Evolutionary conservation across 345 rosid genomes (phyloP), one percentile per base, ranked within the genome.

Genomic region (Salix koriyanagi): DNA sequence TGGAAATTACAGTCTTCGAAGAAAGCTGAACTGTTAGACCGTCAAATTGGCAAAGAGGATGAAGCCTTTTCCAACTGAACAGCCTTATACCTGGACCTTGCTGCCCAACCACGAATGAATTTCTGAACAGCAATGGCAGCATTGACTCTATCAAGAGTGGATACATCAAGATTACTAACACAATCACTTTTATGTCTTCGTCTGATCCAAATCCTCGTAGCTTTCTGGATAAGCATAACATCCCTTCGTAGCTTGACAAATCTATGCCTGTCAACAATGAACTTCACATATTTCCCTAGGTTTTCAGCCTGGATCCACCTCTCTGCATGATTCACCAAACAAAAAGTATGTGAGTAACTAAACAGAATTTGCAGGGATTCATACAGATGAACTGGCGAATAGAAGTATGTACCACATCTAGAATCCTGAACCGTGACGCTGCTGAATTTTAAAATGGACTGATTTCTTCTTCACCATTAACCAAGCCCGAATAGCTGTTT

Each of bases 401-500:
- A 50, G 71, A 48, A 66, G 72, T 16, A 61, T 8, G 61, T 85
- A 87, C 93, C 91, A 50, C 79, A 72, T 72, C 77, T 34, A 70
- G 67, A 76, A 46, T 73, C 73, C 62, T 78, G 80, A 70, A 74
- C 82, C 60, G 73, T 77, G 42, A 50, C 19, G 70, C 65, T 75
- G 69, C 61, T 67, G 69, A 60, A 83, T 75, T 74, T 76, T 8
- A 52, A 72, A 61, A 62, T n/a, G 65, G 62, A 36, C 52, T 61
- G 74, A 70, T 72, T 79, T 85, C 80, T 81, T 84, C 87, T 85
- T 92, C 69, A 77, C 79, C 41, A 81, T 69, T 71, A 90, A 85
- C 95, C 92, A 89, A 77, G 84, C 85, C 74, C 86, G 86, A 42
- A 82, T 76, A 60, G 84, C 84, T 78, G 74, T 86, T 84, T 91